Evolutionary conservation across 2,329 filamentous ascomycete genomes (phyloP), one percentile per base, ranked within the genome.

Genomic region (Cladophialophora immunda): DNA sequence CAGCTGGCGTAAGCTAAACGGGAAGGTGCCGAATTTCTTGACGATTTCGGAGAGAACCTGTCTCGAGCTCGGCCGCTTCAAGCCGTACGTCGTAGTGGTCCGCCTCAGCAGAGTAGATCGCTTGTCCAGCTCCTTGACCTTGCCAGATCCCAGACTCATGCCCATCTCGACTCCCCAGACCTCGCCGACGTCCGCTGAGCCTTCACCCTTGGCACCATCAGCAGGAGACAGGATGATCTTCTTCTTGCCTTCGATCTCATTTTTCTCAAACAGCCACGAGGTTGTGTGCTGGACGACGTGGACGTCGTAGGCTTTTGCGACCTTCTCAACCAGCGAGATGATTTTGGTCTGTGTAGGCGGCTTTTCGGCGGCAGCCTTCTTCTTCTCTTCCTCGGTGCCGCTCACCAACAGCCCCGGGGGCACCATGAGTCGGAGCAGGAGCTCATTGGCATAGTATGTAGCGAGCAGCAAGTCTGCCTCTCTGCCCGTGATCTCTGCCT

Each of bases 81-180:
- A 86, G 68, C 89, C 90, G 81, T 97, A 97, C 68, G 93, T 97
- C 74, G 92, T 94, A 73, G 88, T 90, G 65, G 95, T 98, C 76
- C 94, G 92, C 78, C 94, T 92, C 84, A 98, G 93, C 72, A 99
- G 87, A 56, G 95, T 99, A 59, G 95, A 84, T 71, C 95, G 89
- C 81, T 96, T 91, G 76, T 93, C 89, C 68, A 97, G 85, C 73
- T 85, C 90, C 90, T 98, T 99, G 81, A 97, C 91, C 86, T 99
- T 99, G 78, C 95, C 95, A 69, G 89, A 90, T 71, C 94, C 94
- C 75, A 95, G 84, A 81, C 92, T 95, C 77, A 99, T 88, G 74
- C 94, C 94, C 78, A 97, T 89, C 86, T 99, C 95, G 63, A 99
- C 92, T 81, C 95, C 95, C 95, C 95, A 99, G 68, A 97, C 94